Evolutionary conservation across 306 rosid genomes (phyloP), one percentile per base, ranked within the genome.

Genomic region (Sophora flavescens): DNA sequence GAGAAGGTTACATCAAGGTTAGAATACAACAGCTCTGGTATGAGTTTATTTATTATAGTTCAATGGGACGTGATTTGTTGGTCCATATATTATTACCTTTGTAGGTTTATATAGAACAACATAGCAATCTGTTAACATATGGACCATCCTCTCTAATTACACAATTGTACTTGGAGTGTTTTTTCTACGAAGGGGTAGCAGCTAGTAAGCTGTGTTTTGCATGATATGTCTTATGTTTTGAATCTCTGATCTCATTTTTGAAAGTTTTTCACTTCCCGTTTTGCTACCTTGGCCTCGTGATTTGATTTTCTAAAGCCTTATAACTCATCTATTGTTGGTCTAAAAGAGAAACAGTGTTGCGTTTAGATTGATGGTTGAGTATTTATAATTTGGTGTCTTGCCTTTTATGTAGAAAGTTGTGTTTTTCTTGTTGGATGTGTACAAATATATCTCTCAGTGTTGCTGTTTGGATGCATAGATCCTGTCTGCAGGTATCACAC

Each of bases 401-500:
- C 38, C 18, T 22, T 50, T 0, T 6, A 41, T 7, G 45, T 0
- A 6, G 10, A 41, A 8, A 41, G 22, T 41, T 8, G 6, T 8
- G 10, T 6, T 68, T 18, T 75, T 63, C 22, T 41, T 22, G 15
- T 22, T 51, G 32, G 8, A 51, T 22, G 7, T 38, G 1, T 26
- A 45, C 26, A 77, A 15, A n/a, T 47, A 48, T 17, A 28, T 36
- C 57, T 66, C 11, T 18, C 9, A 5, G 41, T 53, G 22, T 64
- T 68, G 10, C 15, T 76, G 52, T 48, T 67, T 79, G 75, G 14
- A 14, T 69, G 13, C 14, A 6, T 62, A 81, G 81, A n/a, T 13
- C 6, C 3, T 51, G 6, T 63, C 53, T 42, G 11, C 52, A 4
- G 50, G 41, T 38, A 38, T 5, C 6, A 38, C 6, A 4, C 42